Conservation (phyloP, 129 eudicot genomes). For the Rutidosis leptorrhynchoides region DNA sequence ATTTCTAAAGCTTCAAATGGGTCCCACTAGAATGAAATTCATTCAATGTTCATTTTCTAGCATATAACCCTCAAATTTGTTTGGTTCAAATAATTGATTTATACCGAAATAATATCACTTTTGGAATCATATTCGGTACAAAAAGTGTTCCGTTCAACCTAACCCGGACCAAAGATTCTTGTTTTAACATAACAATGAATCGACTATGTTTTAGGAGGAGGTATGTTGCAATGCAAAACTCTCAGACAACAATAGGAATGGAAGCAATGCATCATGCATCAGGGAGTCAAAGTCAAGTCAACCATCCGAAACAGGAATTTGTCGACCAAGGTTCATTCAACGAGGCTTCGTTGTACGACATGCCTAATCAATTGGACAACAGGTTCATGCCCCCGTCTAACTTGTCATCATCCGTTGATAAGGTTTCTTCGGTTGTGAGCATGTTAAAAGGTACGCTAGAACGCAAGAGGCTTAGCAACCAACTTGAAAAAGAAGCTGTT, state of each 20-base stretch:
- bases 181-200: background rate
- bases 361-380: conserved; percentile 34
- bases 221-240: conserved; percentile 69
- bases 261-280: conserved; percentile 58
- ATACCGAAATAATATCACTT: background rate
- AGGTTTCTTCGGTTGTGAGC: conserved; percentile 78
- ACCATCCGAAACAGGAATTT: conserved; percentile 45
- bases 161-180: background rate
- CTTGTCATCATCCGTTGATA: conserved; percentile 59
- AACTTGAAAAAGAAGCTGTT: conserved; percentile 41
- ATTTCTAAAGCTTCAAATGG: conserved; percentile 6
- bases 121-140: background rate
- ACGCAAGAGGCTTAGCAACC: conserved; percentile 58
- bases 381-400: conserved; percentile 59
- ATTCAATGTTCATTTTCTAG: background rate
- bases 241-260: conserved; percentile 59
- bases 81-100: background rate
- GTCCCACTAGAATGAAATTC: background rate
- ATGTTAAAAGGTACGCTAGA: conserved; percentile 88
- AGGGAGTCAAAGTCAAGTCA: conserved; percentile 41
- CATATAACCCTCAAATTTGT: background rate
- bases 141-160: background rate
- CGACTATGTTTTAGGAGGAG: conserved; percentile 59
- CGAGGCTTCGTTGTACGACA: conserved; percentile 35
- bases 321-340: conserved; percentile 33